phyloP scores from a whole-genome alignment of 768 basidiomycete genomes.

The Tricholoma sp. region DNA sequence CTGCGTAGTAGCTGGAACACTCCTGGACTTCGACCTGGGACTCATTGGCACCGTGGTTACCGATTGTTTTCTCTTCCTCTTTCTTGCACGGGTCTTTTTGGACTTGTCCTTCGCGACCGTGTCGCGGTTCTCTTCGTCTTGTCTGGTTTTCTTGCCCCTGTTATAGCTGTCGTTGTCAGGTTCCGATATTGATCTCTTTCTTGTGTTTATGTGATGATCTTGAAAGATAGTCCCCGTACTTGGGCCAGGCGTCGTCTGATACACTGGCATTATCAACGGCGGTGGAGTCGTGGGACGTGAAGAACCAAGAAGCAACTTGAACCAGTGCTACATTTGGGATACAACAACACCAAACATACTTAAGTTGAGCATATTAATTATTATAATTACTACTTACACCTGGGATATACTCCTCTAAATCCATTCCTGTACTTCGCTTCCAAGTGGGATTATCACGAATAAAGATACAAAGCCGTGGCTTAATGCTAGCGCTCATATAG shows the following conservation, averaged over 20 bases:
- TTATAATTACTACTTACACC: too few relatives aligned
- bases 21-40: conserved; percentile 10
- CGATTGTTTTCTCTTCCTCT: conserved; percentile 32
- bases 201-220: conserved; percentile 22
- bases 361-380: too few relatives aligned
- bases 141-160: conserved; percentile 27
- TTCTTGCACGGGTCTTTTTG: conserved; percentile 25
- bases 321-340: not conserved
- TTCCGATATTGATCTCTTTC: conserved; percentile 29
- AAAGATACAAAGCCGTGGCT: too few relatives aligned
- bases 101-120: conserved; percentile 23
- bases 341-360: too few relatives aligned
- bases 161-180: conserved; percentile 17
- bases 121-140: conserved; percentile 9
- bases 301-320: not conserved
- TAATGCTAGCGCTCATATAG: too few relatives aligned
- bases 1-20: conserved; percentile 8
- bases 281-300: not conserved
- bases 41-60: conserved; percentile 19
- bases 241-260: conserved; percentile 30
- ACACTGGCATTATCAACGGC: conserved; percentile 22
- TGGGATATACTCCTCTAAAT: too few relatives aligned
- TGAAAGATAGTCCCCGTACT: conserved; percentile 19
- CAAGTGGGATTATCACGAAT: too few relatives aligned
- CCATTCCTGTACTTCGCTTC: too few relatives aligned